phyloP scores from a whole-genome alignment of 179 eudicot species.

The Vitellaria paradoxa region DNA sequence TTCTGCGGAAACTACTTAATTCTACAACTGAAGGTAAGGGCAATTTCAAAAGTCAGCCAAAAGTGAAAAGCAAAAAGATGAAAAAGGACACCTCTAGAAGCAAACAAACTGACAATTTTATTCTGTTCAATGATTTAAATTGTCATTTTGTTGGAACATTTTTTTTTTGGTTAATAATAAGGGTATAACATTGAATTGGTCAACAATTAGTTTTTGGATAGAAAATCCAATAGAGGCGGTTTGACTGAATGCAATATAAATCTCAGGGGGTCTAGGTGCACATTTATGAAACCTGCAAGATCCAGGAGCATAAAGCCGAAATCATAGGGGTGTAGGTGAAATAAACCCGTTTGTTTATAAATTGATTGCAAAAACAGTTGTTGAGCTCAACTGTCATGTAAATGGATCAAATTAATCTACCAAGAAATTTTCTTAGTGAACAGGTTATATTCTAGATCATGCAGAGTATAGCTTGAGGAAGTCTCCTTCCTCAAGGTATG shows the following conservation, averaged over 20 bases:
- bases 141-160: too few species aligned
- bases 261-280: too few species aligned
- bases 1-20: constrained; percentile 1
- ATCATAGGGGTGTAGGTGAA: too few species aligned
- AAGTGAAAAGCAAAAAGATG: constrained; percentile 13
- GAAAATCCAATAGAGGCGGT: too few species aligned
- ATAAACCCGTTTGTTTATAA: background rate
- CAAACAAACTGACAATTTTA: too few species aligned
- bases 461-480: background rate
- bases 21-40: constrained; percentile 19
- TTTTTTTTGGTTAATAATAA: too few species aligned
- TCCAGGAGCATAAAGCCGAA: too few species aligned
- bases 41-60: constrained; percentile 95
- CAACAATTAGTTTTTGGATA: too few species aligned
- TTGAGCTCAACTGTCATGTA: background rate
- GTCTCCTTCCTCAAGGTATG: constrained; percentile 3
- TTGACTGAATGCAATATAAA: too few species aligned
- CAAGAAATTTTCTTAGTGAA: background rate
- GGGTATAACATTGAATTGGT: too few species aligned
- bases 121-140: too few species aligned
- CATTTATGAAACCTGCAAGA: too few species aligned
- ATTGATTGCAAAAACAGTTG: background rate
- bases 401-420: background rate
- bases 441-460: background rate
- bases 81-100: constrained; percentile 4